A percentile compares a stretch with the other conserved stretches of the same genome.
phyloP scores from a whole-genome alignment of 768 basidiomycete species.

The Lyophyllum semitale region DNA sequence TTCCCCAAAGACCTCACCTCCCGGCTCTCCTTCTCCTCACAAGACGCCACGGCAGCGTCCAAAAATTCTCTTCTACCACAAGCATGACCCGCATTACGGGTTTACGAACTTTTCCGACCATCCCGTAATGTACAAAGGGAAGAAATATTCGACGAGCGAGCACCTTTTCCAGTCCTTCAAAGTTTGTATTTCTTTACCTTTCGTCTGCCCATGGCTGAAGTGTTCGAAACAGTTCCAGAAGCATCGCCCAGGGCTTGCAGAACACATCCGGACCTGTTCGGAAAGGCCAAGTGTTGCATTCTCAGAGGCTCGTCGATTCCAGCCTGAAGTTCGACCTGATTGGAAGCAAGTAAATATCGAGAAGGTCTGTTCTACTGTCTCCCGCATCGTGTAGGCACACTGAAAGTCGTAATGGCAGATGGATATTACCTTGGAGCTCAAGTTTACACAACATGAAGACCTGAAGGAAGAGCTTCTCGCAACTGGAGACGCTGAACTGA shows the following conservation, averaged over 20 bases:
- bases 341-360: constrained; percentile 72
- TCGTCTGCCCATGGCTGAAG: background rate
- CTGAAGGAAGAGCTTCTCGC: constrained; percentile 59
- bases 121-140: constrained; percentile 60
- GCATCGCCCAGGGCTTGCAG: constrained; percentile 61
- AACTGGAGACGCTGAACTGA: constrained; percentile 65
- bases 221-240: constrained; percentile 51
- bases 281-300: constrained; percentile 65
- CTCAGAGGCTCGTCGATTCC: constrained; percentile 66
- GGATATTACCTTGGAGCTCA: constrained; percentile 64
- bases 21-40: constrained; percentile 15
- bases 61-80: constrained; percentile 65
- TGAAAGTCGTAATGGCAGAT: constrained; percentile 47
- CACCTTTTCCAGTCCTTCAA: constrained; percentile 80
- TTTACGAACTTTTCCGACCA: constrained; percentile 78
- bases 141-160: constrained; percentile 73
- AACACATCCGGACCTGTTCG: constrained; percentile 67
- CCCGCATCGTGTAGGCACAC: background rate
- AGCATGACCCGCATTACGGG: constrained; percentile 62
- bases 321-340: constrained; percentile 60
- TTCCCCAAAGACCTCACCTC: constrained; percentile 6
- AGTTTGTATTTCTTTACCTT: constrained; percentile 31
- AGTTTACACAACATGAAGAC: constrained; percentile 70
- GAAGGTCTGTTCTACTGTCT: constrained; percentile 40
- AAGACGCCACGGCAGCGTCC: constrained; percentile 27